phyloP scores from a whole-genome alignment of 805 yeast genomes.

The Teunomyces kruisii region DNA sequence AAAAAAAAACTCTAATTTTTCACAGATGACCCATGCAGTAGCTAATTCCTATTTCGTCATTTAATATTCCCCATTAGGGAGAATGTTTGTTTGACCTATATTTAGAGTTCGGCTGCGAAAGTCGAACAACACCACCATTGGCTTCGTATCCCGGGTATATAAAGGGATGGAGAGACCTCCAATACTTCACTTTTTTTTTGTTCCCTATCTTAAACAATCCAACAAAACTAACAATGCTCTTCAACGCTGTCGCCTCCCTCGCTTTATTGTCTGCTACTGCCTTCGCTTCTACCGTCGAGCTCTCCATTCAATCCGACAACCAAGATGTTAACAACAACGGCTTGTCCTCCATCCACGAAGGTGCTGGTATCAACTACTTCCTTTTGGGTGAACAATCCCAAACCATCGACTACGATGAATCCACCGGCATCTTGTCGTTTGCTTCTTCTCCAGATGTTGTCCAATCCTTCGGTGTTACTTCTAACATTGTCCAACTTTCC shows the following conservation, averaged over 20 bases:
- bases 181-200: background rate
- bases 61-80: background rate
- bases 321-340: slow-evolving; percentile 6
- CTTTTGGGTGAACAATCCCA: slow-evolving; percentile 25
- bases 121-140: background rate
- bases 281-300: slow-evolving; percentile 4
- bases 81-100: background rate
- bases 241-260: slow-evolving; percentile 4
- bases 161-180: background rate
- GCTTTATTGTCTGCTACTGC: slow-evolving; percentile 8
- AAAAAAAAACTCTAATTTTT: no score
- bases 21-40: background rate
- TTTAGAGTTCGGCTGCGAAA: background rate
- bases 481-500: slow-evolving; percentile 11
- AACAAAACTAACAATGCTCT: slow-evolving; percentile 5
- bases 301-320: slow-evolving; percentile 3
- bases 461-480: slow-evolving; percentile 1
- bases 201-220: background rate
- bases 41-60: background rate
- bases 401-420: slow-evolving; percentile 19
- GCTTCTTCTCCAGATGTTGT: background rate
- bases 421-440: background rate
- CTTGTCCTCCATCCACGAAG: slow-evolving; percentile 31
- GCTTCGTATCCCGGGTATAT: background rate
- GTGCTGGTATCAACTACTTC: slow-evolving; percentile 45